Conservation (phyloP, 768 basidiomycete species). For the Auriculariales sp. region DNA sequence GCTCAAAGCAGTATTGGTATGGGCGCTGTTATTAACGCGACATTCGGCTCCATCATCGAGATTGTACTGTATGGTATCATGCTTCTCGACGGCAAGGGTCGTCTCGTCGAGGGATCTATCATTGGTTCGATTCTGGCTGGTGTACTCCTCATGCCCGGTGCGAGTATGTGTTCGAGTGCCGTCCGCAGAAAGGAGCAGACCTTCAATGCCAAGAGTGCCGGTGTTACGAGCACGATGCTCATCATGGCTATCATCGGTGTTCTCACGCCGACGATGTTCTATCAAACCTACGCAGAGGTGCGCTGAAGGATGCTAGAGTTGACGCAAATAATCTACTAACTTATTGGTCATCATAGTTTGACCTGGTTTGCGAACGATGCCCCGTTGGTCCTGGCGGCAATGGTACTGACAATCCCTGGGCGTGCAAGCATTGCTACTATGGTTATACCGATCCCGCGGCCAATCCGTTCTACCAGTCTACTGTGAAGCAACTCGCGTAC, state of each 20-base stretch:
- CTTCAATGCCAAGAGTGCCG: slow-evolving; percentile 98
- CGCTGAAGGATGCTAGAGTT: too few relatives aligned
- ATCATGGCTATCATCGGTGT: slow-evolving; percentile 99
- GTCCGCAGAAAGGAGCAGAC: slow-evolving; percentile 84
- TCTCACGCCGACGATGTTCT: slow-evolving; percentile 88
- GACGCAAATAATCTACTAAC: not conserved
- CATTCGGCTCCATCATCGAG: slow-evolving; percentile 97
- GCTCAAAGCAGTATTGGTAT: slow-evolving; percentile 97
- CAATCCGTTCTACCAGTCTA: slow-evolving; percentile 94
- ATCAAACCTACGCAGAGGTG: slow-evolving; percentile 85
- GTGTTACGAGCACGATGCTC: slow-evolving; percentile 97
- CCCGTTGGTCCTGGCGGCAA: slow-evolving; percentile 23
- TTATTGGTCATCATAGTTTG: slow-evolving; percentile 41
- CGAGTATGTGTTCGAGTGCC: slow-evolving; percentile 89
- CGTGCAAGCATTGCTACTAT: slow-evolving; percentile 87
- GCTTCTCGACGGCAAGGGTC: slow-evolving; percentile 79
- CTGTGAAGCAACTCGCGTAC: slow-evolving; percentile 92
- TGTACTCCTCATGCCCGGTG: slow-evolving; percentile 91
- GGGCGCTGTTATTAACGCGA: slow-evolving; percentile 99
- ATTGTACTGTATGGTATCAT: slow-evolving; percentile 87
- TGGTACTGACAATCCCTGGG: slow-evolving; percentile 43
- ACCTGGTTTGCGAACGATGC: slow-evolving; percentile 73
- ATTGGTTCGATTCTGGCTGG: slow-evolving; percentile 91
- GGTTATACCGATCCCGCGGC: slow-evolving; percentile 83
- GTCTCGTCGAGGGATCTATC: slow-evolving; percentile 92